A percentile compares a stretch with the other conserved stretches of the same genome.
Evolutionary conservation across 1,139 yeast species (phyloP).

Genomic region (Hyphopichia wangnamkhiaoensis): DNA sequence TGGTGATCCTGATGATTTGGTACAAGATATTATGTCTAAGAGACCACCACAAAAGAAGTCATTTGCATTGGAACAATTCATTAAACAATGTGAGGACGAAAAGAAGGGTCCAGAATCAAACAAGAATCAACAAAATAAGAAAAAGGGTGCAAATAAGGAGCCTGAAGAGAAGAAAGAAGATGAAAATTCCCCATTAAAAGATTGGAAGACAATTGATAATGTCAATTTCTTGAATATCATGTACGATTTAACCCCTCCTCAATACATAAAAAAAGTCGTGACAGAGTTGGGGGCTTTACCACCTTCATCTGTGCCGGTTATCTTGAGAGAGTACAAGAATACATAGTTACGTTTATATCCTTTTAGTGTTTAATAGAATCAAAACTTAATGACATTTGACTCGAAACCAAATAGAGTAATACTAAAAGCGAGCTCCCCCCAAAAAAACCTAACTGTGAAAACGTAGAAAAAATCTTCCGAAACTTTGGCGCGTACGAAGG

Average conservation of each 20-base stretch:
- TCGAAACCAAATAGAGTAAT: too few species aligned
- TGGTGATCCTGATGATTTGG: constrained; percentile 79
- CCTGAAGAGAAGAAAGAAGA: constrained; percentile 12
- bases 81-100: constrained; percentile 42
- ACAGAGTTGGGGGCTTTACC: constrained; percentile 97
- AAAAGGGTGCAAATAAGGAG: constrained; percentile 14
- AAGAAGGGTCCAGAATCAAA: constrained; percentile 16
- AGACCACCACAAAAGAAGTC: constrained; percentile 64
- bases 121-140: constrained; percentile 13
- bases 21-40: constrained; percentile 45
- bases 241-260: constrained; percentile 95
- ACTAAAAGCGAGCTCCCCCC: too few species aligned
- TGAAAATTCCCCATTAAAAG: constrained; percentile 44
- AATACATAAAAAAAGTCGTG: constrained; percentile 87
- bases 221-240: constrained; percentile 80
- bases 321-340: constrained; percentile 84
- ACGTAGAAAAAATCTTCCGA: too few species aligned
- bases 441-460: too few species aligned
- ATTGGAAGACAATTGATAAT: constrained; percentile 65
- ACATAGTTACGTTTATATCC: neutral
- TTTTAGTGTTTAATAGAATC: too few species aligned
- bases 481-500: neutral
- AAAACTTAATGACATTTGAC: too few species aligned
- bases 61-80: constrained; percentile 65
- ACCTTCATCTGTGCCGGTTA: constrained; percentile 96